Percentiles rank a stretch among this genome's conserved stretches.
These are phyloP conservation scores for Aspergillus taichungensis DNA, from an alignment of 495 filamentous ascomycete genomes.

Conservation along the genomic window DNA sequence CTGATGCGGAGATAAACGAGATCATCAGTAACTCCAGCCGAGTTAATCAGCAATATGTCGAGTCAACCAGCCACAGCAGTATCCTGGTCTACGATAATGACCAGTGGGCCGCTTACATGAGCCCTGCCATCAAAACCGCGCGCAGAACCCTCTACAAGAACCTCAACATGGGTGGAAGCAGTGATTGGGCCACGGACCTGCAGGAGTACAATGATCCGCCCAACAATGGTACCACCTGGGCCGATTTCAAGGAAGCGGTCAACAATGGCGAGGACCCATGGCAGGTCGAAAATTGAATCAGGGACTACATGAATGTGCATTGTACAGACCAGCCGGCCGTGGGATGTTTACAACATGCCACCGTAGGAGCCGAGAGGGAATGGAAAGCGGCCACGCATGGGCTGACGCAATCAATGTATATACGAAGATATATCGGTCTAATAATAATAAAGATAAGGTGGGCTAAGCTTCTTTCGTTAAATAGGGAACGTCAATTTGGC, in stretches of 20 bases:
- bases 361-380: too few relatives aligned
- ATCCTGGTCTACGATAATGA: conserved; percentile 27
- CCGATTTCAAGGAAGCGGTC: background rate
- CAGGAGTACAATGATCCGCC: conserved; percentile 7
- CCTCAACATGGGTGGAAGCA: conserved; percentile 20
- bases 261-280: too few relatives aligned
- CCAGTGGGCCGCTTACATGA: conserved; percentile 32
- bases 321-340: too few relatives aligned
- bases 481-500: too few relatives aligned
- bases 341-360: too few relatives aligned
- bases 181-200: conserved; percentile 32
- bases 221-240: background rate
- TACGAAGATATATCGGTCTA: too few relatives aligned
- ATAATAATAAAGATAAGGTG: too few relatives aligned
- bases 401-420: too few relatives aligned
- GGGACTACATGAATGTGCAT: too few relatives aligned
- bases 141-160: conserved; percentile 11
- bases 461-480: too few relatives aligned
- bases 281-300: too few relatives aligned
- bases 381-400: too few relatives aligned
- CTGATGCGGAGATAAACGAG: conserved; percentile 12
- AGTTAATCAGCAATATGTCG: conserved; percentile 3
- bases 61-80: conserved; percentile 14
- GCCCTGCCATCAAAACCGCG: conserved; percentile 12
- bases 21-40: background rate